Evolutionary conservation across 106 monocot species (phyloP).

Genomic region (Posidonia australis): DNA sequence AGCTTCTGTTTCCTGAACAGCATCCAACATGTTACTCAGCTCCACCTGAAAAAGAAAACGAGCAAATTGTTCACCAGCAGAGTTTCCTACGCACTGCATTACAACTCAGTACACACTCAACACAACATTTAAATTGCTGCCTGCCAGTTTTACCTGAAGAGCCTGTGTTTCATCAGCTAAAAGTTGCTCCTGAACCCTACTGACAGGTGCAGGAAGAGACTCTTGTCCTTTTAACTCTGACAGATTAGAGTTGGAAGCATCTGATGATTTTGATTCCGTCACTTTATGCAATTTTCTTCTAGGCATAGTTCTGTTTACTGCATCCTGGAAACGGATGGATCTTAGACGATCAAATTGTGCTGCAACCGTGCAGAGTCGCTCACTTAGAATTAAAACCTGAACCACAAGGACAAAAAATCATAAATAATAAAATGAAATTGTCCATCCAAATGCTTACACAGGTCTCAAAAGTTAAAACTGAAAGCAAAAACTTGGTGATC

Average conservation of each 20-base stretch:
- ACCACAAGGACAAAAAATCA: not conserved
- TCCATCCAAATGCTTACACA: not conserved
- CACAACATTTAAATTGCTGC: not conserved
- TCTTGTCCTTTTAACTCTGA: conserved; percentile 24
- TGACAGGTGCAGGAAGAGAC: conserved; percentile 17
- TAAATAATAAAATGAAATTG: not conserved
- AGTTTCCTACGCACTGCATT: not conserved
- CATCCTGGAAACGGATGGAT: conserved; percentile 76
- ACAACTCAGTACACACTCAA: no score
- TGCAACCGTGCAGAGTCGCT: conserved; percentile 70
- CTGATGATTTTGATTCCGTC: conserved; percentile 20
- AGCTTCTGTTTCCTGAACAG: conserved; percentile 95
- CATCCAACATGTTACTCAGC: conserved; percentile 67
- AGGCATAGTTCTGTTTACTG: conserved; percentile 62
- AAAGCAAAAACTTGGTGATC: not conserved
- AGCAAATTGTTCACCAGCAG: not conserved
- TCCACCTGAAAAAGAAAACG: conserved; percentile 44
- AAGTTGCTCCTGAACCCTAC: conserved; percentile 58
- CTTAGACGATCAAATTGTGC: conserved; percentile 77
- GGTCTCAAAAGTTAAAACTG: not conserved
- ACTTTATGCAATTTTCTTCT: conserved; percentile 51
- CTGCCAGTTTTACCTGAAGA: conserved; percentile 50
- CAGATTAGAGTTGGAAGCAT: conserved; percentile 19
- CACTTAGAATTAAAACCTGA: conserved; percentile 90
- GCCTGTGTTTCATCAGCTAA: conserved; percentile 75